Percentiles rank a stretch among this genome's conserved stretches.
phyloP scores from a whole-genome alignment of 176 grass and related monocot genomes.

The Musa itinerans region DNA sequence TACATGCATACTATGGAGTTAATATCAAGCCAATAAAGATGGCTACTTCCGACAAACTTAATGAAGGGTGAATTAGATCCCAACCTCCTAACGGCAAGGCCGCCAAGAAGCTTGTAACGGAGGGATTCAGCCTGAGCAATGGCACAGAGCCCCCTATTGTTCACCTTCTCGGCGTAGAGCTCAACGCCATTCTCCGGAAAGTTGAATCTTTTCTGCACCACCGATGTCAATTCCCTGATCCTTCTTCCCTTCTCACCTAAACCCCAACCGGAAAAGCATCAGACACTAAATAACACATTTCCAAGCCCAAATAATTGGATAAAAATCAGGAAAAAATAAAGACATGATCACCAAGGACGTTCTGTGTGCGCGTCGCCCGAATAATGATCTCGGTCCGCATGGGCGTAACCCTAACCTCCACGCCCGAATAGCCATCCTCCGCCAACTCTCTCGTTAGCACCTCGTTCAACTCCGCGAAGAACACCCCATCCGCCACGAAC shows the following conservation, averaged over 20 bases:
- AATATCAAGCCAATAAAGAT: background rate
- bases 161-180: constrained; percentile 27
- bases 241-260: constrained; percentile 25
- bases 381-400: constrained; percentile 28
- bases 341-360: constrained; percentile 11
- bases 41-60: background rate
- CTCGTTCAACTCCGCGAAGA: constrained; percentile 26
- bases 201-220: constrained; percentile 24
- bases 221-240: constrained; percentile 25
- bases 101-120: constrained; percentile 16
- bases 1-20: no score
- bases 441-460: constrained; percentile 22
- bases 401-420: constrained; percentile 23
- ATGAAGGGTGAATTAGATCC: background rate
- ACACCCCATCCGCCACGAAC: constrained; percentile 24
- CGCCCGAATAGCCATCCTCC: constrained; percentile 23
- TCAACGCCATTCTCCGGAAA: constrained; percentile 21
- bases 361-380: constrained; percentile 23
- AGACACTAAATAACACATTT: background rate
- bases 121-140: constrained; percentile 5
- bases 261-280: background rate
- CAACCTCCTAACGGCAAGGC: constrained; percentile 15
- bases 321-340: background rate
- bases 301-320: background rate
- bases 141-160: constrained; percentile 20